Evolutionary conservation across 225 moss, liverwort and hornwort species (phyloP).

Genomic region (Ulota crispa): DNA sequence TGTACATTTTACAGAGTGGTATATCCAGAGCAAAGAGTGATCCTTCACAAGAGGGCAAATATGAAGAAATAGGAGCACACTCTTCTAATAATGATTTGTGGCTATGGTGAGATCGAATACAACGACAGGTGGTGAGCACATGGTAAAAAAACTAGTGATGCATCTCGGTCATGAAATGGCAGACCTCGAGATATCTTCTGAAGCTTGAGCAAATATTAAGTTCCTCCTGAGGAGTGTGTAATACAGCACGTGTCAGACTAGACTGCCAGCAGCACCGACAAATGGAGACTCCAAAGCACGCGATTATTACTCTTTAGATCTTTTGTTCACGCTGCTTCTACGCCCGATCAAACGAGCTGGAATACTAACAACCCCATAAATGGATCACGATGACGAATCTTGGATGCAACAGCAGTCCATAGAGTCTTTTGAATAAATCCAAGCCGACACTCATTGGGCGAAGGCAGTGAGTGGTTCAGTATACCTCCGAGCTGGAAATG

Average conservation of each 20-base stretch:
- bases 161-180: slow-evolving; percentile 13
- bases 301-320: background rate
- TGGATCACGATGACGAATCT: background rate
- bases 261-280: background rate
- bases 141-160: slow-evolving; percentile 16
- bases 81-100: background rate
- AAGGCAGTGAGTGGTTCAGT: background rate
- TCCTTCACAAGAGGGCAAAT: background rate
- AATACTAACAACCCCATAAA: background rate
- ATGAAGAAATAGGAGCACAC: background rate
- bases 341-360: background rate
- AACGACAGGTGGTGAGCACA: background rate
- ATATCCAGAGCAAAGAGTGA: background rate
- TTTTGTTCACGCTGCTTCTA: background rate
- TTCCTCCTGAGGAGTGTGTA: slow-evolving; percentile 43
- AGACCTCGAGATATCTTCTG: slow-evolving; percentile 50
- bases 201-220: slow-evolving; percentile 34
- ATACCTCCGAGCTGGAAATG: slow-evolving; percentile 33
- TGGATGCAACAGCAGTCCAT: background rate
- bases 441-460: background rate
- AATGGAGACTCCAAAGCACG: background rate
- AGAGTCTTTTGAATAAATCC: background rate
- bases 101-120: background rate
- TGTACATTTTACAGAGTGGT: background rate
- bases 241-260: slow-evolving; percentile 18